phyloP scores from a whole-genome alignment of 176 grass and related monocot species.

The Guadua angustifolia region DNA sequence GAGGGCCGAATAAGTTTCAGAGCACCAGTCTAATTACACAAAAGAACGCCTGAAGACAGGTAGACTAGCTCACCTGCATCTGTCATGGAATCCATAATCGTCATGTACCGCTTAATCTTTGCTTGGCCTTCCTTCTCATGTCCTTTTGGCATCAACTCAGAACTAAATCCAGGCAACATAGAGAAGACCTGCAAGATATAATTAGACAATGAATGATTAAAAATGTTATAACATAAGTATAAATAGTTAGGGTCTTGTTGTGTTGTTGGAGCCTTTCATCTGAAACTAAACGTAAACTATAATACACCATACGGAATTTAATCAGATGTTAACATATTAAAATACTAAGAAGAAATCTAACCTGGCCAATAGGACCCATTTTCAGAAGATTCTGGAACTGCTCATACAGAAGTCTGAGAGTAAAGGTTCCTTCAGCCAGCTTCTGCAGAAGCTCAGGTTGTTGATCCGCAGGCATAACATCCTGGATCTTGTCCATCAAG shows the following conservation, averaged over 20 bases:
- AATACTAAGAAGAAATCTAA: constrained; percentile 26
- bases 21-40: neutral
- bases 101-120: constrained; percentile 96
- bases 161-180: constrained; percentile 81
- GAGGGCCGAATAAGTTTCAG: constrained; percentile 7
- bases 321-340: neutral
- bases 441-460: constrained; percentile 58
- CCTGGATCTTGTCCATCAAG: constrained; percentile 80
- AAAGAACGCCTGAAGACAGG: neutral
- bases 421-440: constrained; percentile 77
- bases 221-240: neutral
- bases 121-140: constrained; percentile 88
- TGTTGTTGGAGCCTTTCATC: neutral
- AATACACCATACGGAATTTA: neutral
- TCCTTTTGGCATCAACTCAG: constrained; percentile 83
- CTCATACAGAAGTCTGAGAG: constrained; percentile 70
- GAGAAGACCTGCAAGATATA: constrained; percentile 33
- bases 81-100: constrained; percentile 96
- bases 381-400: constrained; percentile 81
- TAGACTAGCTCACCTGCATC: constrained; percentile 58
- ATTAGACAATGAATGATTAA: constrained; percentile 12
- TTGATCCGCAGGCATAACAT: constrained; percentile 71
- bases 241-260: neutral
- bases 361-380: constrained; percentile 88
- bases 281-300: constrained; percentile 14